phyloP scores from a whole-genome alignment of 495 filamentous ascomycete genomes.

The Diplogelasinospora grovesii region DNA sequence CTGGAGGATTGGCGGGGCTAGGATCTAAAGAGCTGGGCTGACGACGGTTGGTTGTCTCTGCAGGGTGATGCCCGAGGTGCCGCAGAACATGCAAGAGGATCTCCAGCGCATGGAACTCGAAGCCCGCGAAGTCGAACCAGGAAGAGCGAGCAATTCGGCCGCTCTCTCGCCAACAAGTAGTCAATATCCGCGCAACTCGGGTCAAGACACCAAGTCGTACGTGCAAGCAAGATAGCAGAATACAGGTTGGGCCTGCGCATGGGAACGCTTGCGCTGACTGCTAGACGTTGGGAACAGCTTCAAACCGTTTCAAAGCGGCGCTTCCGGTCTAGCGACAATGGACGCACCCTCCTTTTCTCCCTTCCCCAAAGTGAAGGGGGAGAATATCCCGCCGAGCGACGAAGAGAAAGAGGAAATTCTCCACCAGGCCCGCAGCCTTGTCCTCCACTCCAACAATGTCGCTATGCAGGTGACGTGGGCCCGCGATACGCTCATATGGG shows the following conservation, averaged over 20 bases:
- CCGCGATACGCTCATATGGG: constrained; percentile 81
- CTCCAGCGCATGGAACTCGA: constrained; percentile 83
- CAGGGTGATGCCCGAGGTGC: constrained; percentile 55
- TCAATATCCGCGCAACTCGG: constrained; percentile 11
- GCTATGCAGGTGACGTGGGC: constrained; percentile 97
- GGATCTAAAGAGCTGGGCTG: constrained; percentile 13
- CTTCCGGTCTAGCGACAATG: constrained; percentile 18
- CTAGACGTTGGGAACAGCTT: constrained; percentile 30
- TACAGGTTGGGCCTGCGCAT: constrained; percentile 13
- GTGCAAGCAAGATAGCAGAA: constrained; percentile 5
- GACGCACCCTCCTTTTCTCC: constrained; percentile 81
- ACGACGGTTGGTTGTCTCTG: constrained; percentile 12
- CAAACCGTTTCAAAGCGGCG: constrained; percentile 38
- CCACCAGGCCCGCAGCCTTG: constrained; percentile 71
- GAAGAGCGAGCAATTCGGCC: constrained; percentile 31
- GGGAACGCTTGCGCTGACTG: constrained; percentile 14
- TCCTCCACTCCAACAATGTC: constrained; percentile 90
- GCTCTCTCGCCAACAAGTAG: constrained; percentile 8
- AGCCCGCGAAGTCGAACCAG: constrained; percentile 45
- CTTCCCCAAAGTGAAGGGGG: constrained; percentile 78
- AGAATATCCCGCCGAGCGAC: constrained; percentile 89
- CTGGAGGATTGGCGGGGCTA: constrained; percentile 4
- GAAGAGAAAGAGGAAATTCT: constrained; percentile 87
- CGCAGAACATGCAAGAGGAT: constrained; percentile 80
- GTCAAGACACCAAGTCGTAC: constrained; percentile 20